Evolutionary conservation across 352 stramenopile genomes (phyloP).

Genomic region (Phytophthora tentaculata): DNA sequence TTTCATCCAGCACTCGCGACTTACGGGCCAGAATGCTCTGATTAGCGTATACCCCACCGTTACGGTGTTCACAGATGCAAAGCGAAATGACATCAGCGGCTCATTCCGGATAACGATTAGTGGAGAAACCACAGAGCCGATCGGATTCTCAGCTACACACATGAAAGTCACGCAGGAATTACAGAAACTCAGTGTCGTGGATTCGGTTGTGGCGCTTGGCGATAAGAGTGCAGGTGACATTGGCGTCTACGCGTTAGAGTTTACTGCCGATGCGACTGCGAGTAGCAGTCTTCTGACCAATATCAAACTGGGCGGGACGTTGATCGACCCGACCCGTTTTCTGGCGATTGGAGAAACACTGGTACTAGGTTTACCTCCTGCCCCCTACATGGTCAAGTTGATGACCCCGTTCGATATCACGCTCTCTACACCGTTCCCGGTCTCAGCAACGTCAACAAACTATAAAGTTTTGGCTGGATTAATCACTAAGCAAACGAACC

Average conservation of each 20-base stretch:
- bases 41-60: slow-evolving; percentile 78
- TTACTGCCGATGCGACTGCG: slow-evolving; percentile 49
- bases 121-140: slow-evolving; percentile 57
- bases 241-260: slow-evolving; percentile 60
- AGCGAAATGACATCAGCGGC: slow-evolving; percentile 63
- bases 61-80: slow-evolving; percentile 64
- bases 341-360: slow-evolving; percentile 69
- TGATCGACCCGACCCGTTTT: slow-evolving; percentile 69
- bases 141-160: slow-evolving; percentile 68
- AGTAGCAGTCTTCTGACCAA: slow-evolving; percentile 45
- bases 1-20: slow-evolving; percentile 74
- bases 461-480: slow-evolving; percentile 47
- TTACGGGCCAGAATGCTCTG: slow-evolving; percentile 73
- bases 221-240: slow-evolving; percentile 48
- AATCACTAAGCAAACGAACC: slow-evolving; percentile 60
- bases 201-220: slow-evolving; percentile 70
- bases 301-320: slow-evolving; percentile 38
- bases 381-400: slow-evolving; percentile 49
- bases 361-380: slow-evolving; percentile 27
- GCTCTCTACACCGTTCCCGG: slow-evolving; percentile 27
- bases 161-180: slow-evolving; percentile 76
- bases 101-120: slow-evolving; percentile 67
- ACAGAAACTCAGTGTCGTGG: slow-evolving; percentile 61
- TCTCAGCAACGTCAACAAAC: slow-evolving; percentile 12
- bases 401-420: slow-evolving; percentile 55